Percentiles rank a stretch among this genome's conserved stretches.
phyloP scores from a whole-genome alignment of 805 yeast species.

The Saccharomyces eubayanus region DNA sequence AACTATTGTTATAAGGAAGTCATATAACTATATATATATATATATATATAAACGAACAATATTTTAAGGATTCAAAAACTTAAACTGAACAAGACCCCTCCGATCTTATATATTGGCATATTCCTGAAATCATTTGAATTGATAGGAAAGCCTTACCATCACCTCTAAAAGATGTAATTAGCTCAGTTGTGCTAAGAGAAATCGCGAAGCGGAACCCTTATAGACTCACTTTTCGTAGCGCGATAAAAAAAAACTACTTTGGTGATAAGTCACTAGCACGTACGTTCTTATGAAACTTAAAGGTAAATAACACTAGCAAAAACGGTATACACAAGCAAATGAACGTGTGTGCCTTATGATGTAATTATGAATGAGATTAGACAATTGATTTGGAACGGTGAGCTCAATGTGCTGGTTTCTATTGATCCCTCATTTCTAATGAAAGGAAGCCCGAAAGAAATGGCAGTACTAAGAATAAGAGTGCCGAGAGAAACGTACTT shows the following conservation, averaged over 20 bases:
- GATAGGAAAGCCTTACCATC: neutral
- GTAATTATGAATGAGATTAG: conserved; percentile 28
- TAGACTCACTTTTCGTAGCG: neutral
- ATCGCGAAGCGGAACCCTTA: neutral
- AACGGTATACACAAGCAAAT: neutral
- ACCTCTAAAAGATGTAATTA: neutral
- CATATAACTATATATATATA: neutral
- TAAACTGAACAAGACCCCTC: too few relatives aligned
- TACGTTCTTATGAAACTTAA: neutral
- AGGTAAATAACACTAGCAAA: neutral
- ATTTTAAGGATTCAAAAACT: neutral
- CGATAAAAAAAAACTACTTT: neutral
- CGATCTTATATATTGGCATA: too few relatives aligned
- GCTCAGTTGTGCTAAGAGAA: neutral
- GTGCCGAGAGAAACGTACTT: conserved; percentile 45
- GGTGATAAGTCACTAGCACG: neutral
- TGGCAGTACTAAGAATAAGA: conserved; percentile 17
- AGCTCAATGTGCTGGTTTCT: conserved; percentile 37
- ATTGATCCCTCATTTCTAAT: conserved; percentile 16
- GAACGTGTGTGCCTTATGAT: neutral
- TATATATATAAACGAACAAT: neutral
- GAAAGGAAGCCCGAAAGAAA: conserved; percentile 13
- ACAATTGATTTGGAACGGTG: conserved; percentile 46
- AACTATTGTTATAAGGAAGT: neutral
- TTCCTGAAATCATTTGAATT: neutral